These are phyloP conservation scores for Rutstroemia sp. DNA, from an alignment of 2,329 filamentous ascomycete genomes.

Conservation along the genomic window DNA sequence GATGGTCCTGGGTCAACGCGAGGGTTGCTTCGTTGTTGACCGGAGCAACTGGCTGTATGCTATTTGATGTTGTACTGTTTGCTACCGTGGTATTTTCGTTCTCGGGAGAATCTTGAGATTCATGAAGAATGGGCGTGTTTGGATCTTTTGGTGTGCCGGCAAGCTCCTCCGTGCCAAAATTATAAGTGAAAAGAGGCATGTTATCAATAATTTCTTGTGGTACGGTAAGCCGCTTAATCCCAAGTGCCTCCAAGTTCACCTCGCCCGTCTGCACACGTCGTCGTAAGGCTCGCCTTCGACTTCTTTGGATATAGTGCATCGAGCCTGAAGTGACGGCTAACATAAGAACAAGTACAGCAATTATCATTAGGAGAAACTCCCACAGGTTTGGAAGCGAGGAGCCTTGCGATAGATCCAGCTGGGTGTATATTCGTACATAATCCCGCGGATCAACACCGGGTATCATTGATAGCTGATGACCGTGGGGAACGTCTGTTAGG, in stretches of 20 bases:
- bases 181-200: conserved; percentile 75
- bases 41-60: not conserved
- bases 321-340: conserved; percentile 58
- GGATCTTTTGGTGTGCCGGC: conserved; percentile 30
- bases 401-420: conserved; percentile 41
- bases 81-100: not conserved
- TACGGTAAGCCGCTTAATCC: conserved; percentile 75
- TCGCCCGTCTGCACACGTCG: conserved; percentile 69
- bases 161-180: conserved; percentile 38
- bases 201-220: conserved; percentile 62
- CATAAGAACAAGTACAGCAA: conserved; percentile 63
- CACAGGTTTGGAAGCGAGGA: conserved; percentile 63
- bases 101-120: not conserved
- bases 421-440: conserved; percentile 54
- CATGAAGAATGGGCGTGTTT: not conserved
- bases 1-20: conserved; percentile 8
- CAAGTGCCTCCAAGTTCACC: conserved; percentile 77
- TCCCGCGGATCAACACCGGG: conserved; percentile 50
- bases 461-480: conserved; percentile 45
- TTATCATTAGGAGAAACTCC: conserved; percentile 67
- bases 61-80: not conserved
- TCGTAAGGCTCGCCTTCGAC: conserved; percentile 59
- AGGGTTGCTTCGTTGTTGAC: not conserved
- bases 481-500: conserved; percentile 53
- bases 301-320: conserved; percentile 73